Conservation (phyloP, 2,329 filamentous ascomycete species). For the Torrubiellomyces zombiae region DNA sequence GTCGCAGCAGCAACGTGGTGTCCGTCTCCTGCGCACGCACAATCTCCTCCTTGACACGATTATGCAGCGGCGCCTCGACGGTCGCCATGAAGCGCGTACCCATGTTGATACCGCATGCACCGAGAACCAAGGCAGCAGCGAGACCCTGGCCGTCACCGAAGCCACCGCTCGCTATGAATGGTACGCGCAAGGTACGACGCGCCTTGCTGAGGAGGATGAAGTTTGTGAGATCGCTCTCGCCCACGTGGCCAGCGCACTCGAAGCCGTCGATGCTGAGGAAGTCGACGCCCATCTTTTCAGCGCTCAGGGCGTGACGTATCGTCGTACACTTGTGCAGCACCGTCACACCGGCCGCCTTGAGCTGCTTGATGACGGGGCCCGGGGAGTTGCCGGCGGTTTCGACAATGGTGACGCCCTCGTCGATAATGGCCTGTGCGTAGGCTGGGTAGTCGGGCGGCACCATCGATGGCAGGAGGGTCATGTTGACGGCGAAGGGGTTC, state of each 20-base stretch:
- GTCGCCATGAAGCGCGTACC: constrained; percentile 97
- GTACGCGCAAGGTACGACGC: constrained; percentile 65
- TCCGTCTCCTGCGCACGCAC: constrained; percentile 79
- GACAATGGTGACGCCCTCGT: constrained; percentile 80
- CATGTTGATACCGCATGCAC: constrained; percentile 95
- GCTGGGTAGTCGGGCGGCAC: constrained; percentile 83
- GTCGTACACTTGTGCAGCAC: constrained; percentile 97
- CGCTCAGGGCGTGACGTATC: constrained; percentile 80
- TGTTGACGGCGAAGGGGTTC: constrained; percentile 80
- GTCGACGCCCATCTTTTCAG: constrained; percentile 87
- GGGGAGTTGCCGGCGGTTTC: constrained; percentile 84
- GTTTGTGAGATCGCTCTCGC: constrained; percentile 77
- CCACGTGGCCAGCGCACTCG: constrained; percentile 84
- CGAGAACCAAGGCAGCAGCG: constrained; percentile 75
- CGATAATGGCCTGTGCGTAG: constrained; percentile 83
- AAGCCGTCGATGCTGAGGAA: constrained; percentile 96
- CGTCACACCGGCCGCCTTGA: constrained; percentile 64
- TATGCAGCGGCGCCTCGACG: constrained; percentile 78
- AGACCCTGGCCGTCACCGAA: constrained; percentile 91
- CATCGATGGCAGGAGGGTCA: constrained; percentile 81
- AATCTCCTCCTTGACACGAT: constrained; percentile 87
- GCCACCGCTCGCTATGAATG: constrained; percentile 90
- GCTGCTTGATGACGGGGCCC: constrained; percentile 73
- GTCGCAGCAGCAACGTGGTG: constrained; percentile 70
- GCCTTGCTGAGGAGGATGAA: constrained; percentile 77